Conservation (phyloP, 2,329 filamentous ascomycete genomes). For the Paraphoma sp. region DNA sequence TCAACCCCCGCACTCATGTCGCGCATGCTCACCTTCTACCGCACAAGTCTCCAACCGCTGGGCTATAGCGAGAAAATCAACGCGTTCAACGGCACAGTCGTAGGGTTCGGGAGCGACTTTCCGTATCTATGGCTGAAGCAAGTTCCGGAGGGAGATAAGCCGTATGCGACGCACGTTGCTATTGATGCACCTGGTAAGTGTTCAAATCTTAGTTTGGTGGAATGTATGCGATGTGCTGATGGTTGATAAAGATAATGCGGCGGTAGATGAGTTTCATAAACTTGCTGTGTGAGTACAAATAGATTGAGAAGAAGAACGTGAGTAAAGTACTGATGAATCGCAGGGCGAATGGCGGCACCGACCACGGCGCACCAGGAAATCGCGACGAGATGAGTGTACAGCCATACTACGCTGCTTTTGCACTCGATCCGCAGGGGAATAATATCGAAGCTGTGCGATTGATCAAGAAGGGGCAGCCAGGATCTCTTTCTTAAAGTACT, state of each 20-base stretch:
- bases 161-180: slow-evolving; percentile 15
- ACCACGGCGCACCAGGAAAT: slow-evolving; percentile 20
- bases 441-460: background rate
- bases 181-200: background rate
- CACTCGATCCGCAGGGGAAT: slow-evolving; percentile 15
- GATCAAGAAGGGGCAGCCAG: background rate
- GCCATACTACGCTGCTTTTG: slow-evolving; percentile 22
- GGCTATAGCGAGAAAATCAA: slow-evolving; percentile 1
- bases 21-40: slow-evolving; percentile 19
- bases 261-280: background rate
- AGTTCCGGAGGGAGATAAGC: slow-evolving; percentile 14
- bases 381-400: slow-evolving; percentile 21
- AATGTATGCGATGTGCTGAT: background rate
- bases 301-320: too few relatives aligned
- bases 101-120: slow-evolving; percentile 22
- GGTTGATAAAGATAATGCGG: slow-evolving; percentile 11
- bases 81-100: slow-evolving; percentile 8
- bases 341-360: slow-evolving; percentile 6
- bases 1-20: slow-evolving; percentile 13
- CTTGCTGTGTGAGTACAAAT: slow-evolving; percentile 2
- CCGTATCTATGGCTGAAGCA: slow-evolving; percentile 21
- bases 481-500: background rate
- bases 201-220: background rate
- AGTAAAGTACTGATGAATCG: background rate
- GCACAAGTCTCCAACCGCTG: slow-evolving; percentile 10